Percentiles rank a stretch among this genome's conserved stretches.
phyloP scores from a whole-genome alignment of 306 rosid genomes.

The Lathyrus sativus region DNA sequence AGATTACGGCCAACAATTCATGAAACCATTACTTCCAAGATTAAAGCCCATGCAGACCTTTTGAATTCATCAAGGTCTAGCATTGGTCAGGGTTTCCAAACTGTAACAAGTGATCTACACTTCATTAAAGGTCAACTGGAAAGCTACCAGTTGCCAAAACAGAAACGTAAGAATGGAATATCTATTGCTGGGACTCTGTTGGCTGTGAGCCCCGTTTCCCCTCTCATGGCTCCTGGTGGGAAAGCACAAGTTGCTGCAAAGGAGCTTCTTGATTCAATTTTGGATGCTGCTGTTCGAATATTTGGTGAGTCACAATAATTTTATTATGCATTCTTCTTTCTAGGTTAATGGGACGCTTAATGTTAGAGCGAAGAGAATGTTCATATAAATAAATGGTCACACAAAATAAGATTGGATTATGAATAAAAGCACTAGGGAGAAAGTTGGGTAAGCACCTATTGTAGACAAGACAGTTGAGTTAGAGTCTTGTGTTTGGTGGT shows the following conservation, averaged over 20 bases:
- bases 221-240: constrained; percentile 94
- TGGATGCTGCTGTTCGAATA: constrained; percentile 77
- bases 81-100: constrained; percentile 59
- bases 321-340: constrained; percentile 9
- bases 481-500: background rate
- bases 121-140: constrained; percentile 80
- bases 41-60: constrained; percentile 71
- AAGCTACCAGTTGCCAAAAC: constrained; percentile 82
- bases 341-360: constrained; percentile 13
- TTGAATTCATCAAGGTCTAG: constrained; percentile 70
- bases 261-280: constrained; percentile 87
- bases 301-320: constrained; percentile 63
- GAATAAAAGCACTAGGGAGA: constrained; percentile 4
- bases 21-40: constrained; percentile 84
- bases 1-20: constrained; percentile 94
- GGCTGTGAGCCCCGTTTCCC: constrained; percentile 95
- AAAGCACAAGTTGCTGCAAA: constrained; percentile 85
- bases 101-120: constrained; percentile 64
- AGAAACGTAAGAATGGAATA: constrained; percentile 85
- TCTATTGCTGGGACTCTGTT: constrained; percentile 72
- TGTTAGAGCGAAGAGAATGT: constrained; percentile 2
- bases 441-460: background rate
- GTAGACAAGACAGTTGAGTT: constrained; percentile 4
- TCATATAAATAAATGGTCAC: background rate
- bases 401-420: constrained; percentile 1